phyloP scores from a whole-genome alignment of 1,284 basidiomycete genomes.

The Ceratobasidium sp. region DNA sequence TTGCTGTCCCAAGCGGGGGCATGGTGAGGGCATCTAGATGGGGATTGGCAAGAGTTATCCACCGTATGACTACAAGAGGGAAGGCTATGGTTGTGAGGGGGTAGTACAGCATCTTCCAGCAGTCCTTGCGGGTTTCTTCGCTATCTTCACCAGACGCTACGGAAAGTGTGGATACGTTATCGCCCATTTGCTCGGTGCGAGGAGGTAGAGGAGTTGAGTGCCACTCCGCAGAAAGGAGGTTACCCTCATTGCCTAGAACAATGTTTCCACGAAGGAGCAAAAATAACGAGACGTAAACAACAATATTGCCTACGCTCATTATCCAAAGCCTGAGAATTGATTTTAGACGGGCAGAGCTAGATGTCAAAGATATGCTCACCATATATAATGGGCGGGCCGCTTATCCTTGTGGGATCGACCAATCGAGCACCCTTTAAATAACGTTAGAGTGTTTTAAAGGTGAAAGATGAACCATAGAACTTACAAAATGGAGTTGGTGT shows the following conservation, averaged over 20 bases:
- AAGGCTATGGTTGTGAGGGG: constrained; percentile 47
- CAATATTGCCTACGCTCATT: constrained; percentile 44
- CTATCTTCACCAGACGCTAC: constrained; percentile 17
- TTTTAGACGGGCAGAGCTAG: neutral
- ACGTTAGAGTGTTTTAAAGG: neutral
- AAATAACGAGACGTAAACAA: constrained; percentile 48
- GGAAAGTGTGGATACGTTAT: neutral
- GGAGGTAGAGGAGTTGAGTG: neutral
- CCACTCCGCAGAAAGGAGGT: neutral
- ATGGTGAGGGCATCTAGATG: neutral
- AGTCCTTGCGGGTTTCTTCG: constrained; percentile 39
- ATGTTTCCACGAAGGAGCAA: constrained; percentile 48
- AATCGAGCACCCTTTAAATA: constrained; percentile 47
- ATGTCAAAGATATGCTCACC: constrained; percentile 11
- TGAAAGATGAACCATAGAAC: constrained; percentile 6
- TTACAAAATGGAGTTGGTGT: constrained; percentile 47
- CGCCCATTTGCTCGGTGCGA: constrained; percentile 19
- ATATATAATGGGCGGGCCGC: constrained; percentile 47
- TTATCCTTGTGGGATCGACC: constrained; percentile 22
- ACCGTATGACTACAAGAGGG: constrained; percentile 45
- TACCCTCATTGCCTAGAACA: constrained; percentile 32
- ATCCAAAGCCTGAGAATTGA: constrained; percentile 44
- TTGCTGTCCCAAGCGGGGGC: constrained; percentile 39
- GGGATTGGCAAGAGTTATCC: constrained; percentile 28
- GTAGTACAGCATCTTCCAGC: constrained; percentile 49